These are phyloP conservation scores for Penicillium hesseltinei DNA, from an alignment of 2,329 filamentous ascomycete genomes.

Conservation along the genomic window DNA sequence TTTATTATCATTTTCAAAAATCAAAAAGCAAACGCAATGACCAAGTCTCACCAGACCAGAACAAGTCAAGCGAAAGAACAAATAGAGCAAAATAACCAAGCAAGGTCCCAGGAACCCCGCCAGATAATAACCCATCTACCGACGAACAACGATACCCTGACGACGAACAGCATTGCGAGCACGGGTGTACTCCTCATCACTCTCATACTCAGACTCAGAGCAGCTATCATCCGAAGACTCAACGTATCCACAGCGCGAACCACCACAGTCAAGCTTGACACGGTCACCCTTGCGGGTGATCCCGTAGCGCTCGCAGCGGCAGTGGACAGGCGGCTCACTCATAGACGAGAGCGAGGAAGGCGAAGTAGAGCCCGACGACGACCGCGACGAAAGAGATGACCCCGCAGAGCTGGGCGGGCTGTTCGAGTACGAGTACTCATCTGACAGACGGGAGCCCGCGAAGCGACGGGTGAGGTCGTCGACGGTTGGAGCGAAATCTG, in stretches of 20 bases:
- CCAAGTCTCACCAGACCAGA: conserved; percentile 10
- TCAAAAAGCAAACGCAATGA: conserved; percentile 18
- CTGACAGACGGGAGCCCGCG: conserved; percentile 65
- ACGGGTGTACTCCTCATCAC: conserved; percentile 40
- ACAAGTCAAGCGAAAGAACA: conserved; percentile 6
- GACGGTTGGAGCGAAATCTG: conserved; percentile 73
- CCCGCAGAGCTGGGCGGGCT: conserved; percentile 66
- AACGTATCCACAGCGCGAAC: conserved; percentile 74
- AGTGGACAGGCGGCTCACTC: conserved; percentile 61
- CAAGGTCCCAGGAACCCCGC: background rate
- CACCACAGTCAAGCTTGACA: conserved; percentile 94
- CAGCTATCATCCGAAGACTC: conserved; percentile 9
- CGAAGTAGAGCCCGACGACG: conserved; percentile 55
- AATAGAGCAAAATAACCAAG: background rate
- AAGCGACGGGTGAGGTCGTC: conserved; percentile 80
- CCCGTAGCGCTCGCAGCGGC: conserved; percentile 94
- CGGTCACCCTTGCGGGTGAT: conserved; percentile 91
- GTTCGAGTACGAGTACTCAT: conserved; percentile 72
- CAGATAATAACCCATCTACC: conserved; percentile 24
- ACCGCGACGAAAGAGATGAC: conserved; percentile 73
- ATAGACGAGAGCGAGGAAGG: conserved; percentile 63
- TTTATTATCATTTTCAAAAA: conserved; percentile 9
- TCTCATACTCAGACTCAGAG: conserved; percentile 24
- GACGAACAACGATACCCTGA: conserved; percentile 41
- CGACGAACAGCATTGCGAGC: conserved; percentile 36